Evolutionary conservation across 2,329 filamentous ascomycete genomes (phyloP), one percentile per base, ranked within the genome.

Genomic region (Hymenoscyphus occultus): DNA sequence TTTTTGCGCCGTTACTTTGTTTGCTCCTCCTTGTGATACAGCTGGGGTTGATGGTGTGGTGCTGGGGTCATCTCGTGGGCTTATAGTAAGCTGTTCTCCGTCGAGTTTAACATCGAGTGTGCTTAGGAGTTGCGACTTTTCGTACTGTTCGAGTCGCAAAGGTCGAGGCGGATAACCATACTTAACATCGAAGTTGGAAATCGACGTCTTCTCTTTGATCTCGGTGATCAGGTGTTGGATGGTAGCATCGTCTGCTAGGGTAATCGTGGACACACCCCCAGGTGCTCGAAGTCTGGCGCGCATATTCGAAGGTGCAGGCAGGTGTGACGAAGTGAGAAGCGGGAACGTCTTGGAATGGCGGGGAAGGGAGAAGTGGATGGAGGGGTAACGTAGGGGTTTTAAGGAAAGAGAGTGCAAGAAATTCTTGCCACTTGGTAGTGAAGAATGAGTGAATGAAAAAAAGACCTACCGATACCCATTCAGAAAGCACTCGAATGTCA

Each of bases 121-220:
- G 39, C 75, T 80, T 72, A 85, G 83, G 68, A 72, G 79, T 68
- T 78, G 83, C 39, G 76, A 67, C 19, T 60, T 68, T 28, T 76
- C 73, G 69, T 78, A 76, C 65, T 85, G 81, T 39, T 84, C 82
- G 10, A 89, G 79, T 42, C 86, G 82, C 16, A 98, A 82, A 0
- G 86, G 81, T 73, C 89, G 87, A 31, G 91, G 88, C 0, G 94
- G 94, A 72, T 90, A 96, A 42, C 92, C 92, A 78, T 90, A 92
- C 80, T 95, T 97, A 68, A 96, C 80, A 56, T 90, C 85, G 73
- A 94, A 93, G 14, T 82, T 80, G 6, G 81, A 73, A 16, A 94
- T 81, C 4, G 84, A 84, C 1, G 90, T 91, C 72, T 86, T 85
- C 60, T 84, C 78, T 61, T 82, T 82, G 72, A 93, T 87, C 60